Evolutionary conservation across 148 eudicot species (phyloP).

Genomic region (Rhododendron mucronatum): DNA sequence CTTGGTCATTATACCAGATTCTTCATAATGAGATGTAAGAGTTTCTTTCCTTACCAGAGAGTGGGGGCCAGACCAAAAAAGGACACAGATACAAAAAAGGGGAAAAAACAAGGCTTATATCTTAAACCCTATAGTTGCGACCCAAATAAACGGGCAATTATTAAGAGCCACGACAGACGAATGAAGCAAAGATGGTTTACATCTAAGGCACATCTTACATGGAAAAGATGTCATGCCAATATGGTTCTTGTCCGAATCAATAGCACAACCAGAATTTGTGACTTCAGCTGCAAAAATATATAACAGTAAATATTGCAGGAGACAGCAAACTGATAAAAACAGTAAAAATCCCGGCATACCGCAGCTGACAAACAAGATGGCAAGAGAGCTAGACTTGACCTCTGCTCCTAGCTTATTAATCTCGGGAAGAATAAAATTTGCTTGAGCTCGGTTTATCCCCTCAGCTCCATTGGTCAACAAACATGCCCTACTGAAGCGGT

Average conservation of each 20-base stretch:
- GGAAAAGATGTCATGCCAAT: slow-evolving; percentile 39
- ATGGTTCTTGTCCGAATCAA: slow-evolving; percentile 38
- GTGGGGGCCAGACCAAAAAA: not conserved
- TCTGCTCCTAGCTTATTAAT: slow-evolving; percentile 68
- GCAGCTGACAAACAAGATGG: slow-evolving; percentile 69
- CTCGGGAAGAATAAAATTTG: slow-evolving; percentile 78
- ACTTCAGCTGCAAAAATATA: slow-evolving; percentile 36
- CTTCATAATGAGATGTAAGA: not conserved
- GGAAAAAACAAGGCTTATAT: not conserved
- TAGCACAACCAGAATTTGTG: slow-evolving; percentile 26
- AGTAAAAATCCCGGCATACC: slow-evolving; percentile 42
- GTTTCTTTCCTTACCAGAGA: not conserved
- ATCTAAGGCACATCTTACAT: slow-evolving; percentile 40
- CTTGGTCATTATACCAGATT: not conserved
- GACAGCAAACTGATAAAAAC: not conserved
- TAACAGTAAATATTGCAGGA: not conserved
- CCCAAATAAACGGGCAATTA: not conserved
- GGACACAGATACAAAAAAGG: not conserved
- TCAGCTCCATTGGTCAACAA: slow-evolving; percentile 46
- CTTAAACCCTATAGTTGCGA: not conserved
- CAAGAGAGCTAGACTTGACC: slow-evolving; percentile 58
- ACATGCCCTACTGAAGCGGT: slow-evolving; percentile 57
- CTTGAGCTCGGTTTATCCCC: slow-evolving; percentile 37
- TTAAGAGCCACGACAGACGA: not conserved
- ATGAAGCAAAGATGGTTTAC: slow-evolving; percentile 1